A percentile compares a stretch with the other conserved stretches of the same genome.
Conservation (phyloP, 2,329 filamentous ascomycete species). For the Monilinia vaccinii-corymbosi region DNA sequence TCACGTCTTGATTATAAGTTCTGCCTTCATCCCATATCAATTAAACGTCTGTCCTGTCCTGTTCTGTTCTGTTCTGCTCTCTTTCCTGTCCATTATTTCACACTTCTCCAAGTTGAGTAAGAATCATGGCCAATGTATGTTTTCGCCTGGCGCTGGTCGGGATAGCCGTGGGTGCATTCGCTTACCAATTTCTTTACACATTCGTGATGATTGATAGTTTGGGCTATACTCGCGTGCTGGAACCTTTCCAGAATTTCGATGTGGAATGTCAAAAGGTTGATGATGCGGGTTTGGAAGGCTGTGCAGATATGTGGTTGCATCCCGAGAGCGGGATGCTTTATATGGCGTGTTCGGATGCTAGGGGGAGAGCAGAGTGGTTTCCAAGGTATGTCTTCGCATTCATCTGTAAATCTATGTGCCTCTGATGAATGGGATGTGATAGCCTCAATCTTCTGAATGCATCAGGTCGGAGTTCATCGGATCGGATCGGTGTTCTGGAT, state of each 20-base stretch:
- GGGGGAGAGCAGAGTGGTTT: constrained; percentile 20
- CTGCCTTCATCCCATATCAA: neutral
- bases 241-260: constrained; percentile 30
- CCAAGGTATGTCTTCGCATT: constrained; percentile 13
- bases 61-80: neutral
- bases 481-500: constrained; percentile 23
- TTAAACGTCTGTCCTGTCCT: neutral
- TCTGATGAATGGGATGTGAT: neutral
- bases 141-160: constrained; percentile 2
- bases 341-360: constrained; percentile 23
- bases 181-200: constrained; percentile 29
- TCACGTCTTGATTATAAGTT: neutral
- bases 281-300: constrained; percentile 21
- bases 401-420: neutral
- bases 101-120: neutral
- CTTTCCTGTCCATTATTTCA: neutral
- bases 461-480: constrained; percentile 17
- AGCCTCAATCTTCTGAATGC: constrained; percentile 22
- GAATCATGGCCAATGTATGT: constrained; percentile 3
- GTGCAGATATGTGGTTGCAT: constrained; percentile 28
- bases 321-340: constrained; percentile 24
- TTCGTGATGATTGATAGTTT: constrained; percentile 25
- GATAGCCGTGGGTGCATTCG: constrained; percentile 17
- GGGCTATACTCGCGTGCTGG: constrained; percentile 27
- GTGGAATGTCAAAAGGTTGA: constrained; percentile 20